These are phyloP conservation scores for Puccinia sorghi DNA, from an alignment of 1,284 basidiomycete species.

Conservation along the genomic window DNA sequence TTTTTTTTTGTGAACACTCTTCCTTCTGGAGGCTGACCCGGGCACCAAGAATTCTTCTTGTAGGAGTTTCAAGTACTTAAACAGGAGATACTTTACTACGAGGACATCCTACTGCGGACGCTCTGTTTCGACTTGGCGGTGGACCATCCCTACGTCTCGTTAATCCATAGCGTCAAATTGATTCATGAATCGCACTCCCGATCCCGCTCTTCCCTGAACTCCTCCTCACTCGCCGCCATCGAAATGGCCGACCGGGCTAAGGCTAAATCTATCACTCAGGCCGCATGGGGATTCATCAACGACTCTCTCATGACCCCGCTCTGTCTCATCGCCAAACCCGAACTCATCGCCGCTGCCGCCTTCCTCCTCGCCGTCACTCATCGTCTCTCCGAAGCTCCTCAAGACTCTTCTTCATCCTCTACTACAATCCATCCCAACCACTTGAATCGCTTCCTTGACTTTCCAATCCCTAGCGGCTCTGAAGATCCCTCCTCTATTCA, in stretches of 20 bases:
- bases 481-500: background rate
- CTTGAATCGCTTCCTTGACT: slow-evolving; percentile 11
- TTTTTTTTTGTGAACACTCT: background rate
- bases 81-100: slow-evolving; percentile 52
- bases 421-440: background rate
- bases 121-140: slow-evolving; percentile 56
- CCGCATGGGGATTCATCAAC: slow-evolving; percentile 48
- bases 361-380: slow-evolving; percentile 37
- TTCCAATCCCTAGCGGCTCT: background rate
- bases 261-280: slow-evolving; percentile 46
- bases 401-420: background rate
- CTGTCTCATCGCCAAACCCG: slow-evolving; percentile 29
- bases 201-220: background rate
- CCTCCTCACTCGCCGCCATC: background rate
- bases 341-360: slow-evolving; percentile 43
- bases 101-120: slow-evolving; percentile 54
- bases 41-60: no score
- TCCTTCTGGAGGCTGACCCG: background rate
- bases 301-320: slow-evolving; percentile 44
- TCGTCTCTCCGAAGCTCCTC: slow-evolving; percentile 34
- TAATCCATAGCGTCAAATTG: slow-evolving; percentile 20
- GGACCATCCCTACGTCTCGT: slow-evolving; percentile 53
- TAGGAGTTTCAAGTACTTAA: slow-evolving; percentile 50
- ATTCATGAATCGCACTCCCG: slow-evolving; percentile 15
- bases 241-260: slow-evolving; percentile 29